Evolutionary conservation across 225 moss, liverwort and hornwort species (phyloP).

Genomic region (Physcomitrellopsis africana): DNA sequence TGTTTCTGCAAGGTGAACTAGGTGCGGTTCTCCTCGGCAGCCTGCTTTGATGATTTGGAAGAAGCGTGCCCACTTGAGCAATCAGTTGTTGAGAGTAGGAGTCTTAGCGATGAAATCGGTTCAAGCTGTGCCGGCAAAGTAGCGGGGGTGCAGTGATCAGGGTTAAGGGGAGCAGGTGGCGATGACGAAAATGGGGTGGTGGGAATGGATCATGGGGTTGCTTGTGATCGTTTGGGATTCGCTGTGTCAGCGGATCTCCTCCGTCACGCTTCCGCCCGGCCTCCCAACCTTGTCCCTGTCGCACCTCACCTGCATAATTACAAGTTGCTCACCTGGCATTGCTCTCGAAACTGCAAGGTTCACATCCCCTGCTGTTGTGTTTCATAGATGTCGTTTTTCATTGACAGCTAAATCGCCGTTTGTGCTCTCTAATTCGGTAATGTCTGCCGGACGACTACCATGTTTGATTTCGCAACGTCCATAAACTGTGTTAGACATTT

Average conservation of each 20-base stretch:
- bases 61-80: neutral
- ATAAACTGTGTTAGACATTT: conserved; percentile 54
- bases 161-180: conserved; percentile 30
- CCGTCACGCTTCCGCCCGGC: conserved; percentile 41
- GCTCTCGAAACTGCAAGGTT: conserved; percentile 41
- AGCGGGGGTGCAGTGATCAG: conserved; percentile 15
- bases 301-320: conserved; percentile 57
- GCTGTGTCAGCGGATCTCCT: conserved; percentile 17
- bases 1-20: neutral
- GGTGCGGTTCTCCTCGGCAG: neutral
- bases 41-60: neutral
- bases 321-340: conserved; percentile 60
- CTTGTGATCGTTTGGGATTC: neutral
- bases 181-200: conserved; percentile 40
- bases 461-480: neutral
- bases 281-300: conserved; percentile 35
- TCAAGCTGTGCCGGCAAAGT: neutral
- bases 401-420: neutral
- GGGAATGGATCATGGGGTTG: conserved; percentile 30
- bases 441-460: neutral
- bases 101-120: neutral
- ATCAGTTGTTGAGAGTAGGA: neutral
- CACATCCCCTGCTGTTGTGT: too few species aligned
- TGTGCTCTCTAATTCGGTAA: neutral
- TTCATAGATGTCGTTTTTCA: too few species aligned